Evolutionary conservation across 2,329 filamentous ascomycete species (phyloP), one percentile per base, ranked within the genome.

Genomic region (Hymenoscyphus occultus): DNA sequence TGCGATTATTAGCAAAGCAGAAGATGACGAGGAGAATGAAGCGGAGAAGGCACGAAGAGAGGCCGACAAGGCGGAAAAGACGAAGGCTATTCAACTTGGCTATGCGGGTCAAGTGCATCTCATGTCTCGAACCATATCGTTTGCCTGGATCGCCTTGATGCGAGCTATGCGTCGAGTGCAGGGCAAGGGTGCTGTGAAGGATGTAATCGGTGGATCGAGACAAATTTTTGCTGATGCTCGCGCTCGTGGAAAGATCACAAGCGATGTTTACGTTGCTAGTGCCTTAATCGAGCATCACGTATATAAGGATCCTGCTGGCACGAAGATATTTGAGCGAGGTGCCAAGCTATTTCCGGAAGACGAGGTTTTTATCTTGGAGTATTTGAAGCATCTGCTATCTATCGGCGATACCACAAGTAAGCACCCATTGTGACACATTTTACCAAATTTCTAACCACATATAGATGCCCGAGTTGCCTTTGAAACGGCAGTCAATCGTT

Each of bases 301-400:
- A 71, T 99, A 99, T 78, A 95, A 96, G 74, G 95, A 98, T 73
- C 86, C 89, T 0, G 92, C 95, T 0, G 94, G 93, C 1, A 91
- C 90, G 56, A 97, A 95, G 79, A 98, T 99, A 66, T 96, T 98
- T 71, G 95, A 99, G 76, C 90, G 94, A 57, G 95, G 95, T 22
- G 88, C 94, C 69, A 95, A 92, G 74, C 82, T 99, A 13, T 99
- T 98, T 74, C 94, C 94, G 0, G 92, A 96, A 59, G 94, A 98
- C 73, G 93, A 97, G 76, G 84, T 88, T 65, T 98, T 98, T 78
- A 92, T 96, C 68, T 84, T 99, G 61, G 93, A 98, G 77, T 98
- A 99, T 77, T 83, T 99, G 72, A 97, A 97, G 80, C 95, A 97
- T 77, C 81, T 99, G 66, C 90, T 98, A 72, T 90, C 91, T 13